Base-by-base conservation (phyloP, 2,329 filamentous ascomycete species). In the Botrytis medusae region DNA sequence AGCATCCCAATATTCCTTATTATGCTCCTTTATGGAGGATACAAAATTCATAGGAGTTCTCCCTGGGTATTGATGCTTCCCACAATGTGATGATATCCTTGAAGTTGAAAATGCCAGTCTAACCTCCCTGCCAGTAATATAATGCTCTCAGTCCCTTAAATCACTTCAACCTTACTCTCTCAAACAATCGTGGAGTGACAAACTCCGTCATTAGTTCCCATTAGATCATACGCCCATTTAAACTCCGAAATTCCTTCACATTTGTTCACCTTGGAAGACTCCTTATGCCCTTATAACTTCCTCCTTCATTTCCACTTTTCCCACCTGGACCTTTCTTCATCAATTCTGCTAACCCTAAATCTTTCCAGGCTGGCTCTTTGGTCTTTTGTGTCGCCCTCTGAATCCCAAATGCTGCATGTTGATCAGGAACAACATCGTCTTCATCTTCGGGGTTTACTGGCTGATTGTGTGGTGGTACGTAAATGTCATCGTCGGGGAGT, bases 371-470 rank as follows among this genome's bases (percentile, higher is more conserved):
- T 1, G 91, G 87, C 83, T 94, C 92, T 78, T 87, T 88, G 78
- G 85, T 86, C 76, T 88, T 87, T 83, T 94, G 91, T 25, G 92
- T 95, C 16, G 93, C 93, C 77, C 92, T 88, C 82, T 93, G 90
- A 78, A 97, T 96, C 57, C 93, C 93, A 81, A 96, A 96, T 0
- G 93, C 93, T 20, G 93, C 93, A 80, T 96, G 93, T 83, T 96
- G 93, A 82, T 96, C 93, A 0, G 93, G 93, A 7, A 96, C 93
- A 6, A 96, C 92, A 79, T 96, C 93, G 80, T 96, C 93, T 83
- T 96, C 93, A 81, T 96, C 93, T 82, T 96, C 93, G 0, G 93
- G 93, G 81, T 96, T 95, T 80, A 94, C 87, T 59, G 93, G 93
- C 81, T 94, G 92, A 80, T 94, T 89, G 75, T 93, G 89, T 12